phyloP scores from a whole-genome alignment of 345 rosid species.

The Eucalyptus cloeziana region DNA sequence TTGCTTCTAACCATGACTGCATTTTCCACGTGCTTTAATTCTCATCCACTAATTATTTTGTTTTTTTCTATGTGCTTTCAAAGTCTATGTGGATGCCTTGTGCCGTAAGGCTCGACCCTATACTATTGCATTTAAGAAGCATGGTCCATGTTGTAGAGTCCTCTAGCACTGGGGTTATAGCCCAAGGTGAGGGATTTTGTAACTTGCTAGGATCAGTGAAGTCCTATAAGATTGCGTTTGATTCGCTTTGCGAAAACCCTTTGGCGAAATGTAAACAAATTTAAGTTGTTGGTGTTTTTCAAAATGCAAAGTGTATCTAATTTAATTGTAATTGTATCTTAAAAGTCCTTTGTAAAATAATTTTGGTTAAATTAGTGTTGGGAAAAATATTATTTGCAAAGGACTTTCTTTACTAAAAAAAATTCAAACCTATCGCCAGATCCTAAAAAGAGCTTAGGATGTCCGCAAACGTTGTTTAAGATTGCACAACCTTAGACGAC shows the following conservation, averaged over 20 bases:
- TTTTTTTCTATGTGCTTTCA: neutral
- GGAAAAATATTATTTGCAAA: neutral
- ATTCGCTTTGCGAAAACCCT: neutral
- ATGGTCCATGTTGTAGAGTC: neutral
- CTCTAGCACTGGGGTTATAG: neutral
- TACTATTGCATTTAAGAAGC: neutral
- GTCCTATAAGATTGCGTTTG: neutral
- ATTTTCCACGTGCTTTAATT: neutral
- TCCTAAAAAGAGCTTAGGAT: neutral
- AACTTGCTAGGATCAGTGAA: neutral
- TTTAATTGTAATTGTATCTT: too few relatives aligned
- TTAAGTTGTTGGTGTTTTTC: neutral
- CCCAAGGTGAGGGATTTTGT: neutral
- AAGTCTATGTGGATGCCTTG: neutral
- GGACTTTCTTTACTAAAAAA: neutral
- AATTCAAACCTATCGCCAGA: neutral
- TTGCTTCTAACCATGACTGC: neutral
- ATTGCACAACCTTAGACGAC: neutral
- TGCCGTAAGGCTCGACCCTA: neutral
- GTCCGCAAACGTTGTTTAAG: rapidly evolving
- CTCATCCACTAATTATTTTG: neutral
- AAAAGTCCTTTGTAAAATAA: neutral
- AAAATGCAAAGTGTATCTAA: too few relatives aligned
- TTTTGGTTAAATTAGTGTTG: neutral
- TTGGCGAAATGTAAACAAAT: neutral